Base-by-base conservation (phyloP, 768 basidiomycete species). In the Hemileccinum rubropunctum region DNA sequence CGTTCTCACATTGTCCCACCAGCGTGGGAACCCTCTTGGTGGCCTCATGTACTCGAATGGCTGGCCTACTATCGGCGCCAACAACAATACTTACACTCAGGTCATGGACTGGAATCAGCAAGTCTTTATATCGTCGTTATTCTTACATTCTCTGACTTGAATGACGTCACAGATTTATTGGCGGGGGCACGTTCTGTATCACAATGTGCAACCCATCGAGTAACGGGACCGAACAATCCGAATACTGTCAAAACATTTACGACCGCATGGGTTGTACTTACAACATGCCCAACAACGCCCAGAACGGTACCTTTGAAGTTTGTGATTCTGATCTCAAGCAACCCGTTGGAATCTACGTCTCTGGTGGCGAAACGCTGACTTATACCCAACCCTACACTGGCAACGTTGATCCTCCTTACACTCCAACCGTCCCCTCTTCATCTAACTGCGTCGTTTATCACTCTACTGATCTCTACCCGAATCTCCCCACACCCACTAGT, bases 21-120 rank as follows among this genome's bases (percentile, higher is more conserved):
- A 85, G 79, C 80, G 85, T 54, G 91, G 90, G n/a, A 93, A 91
- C 71, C 87, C 87, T 3, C 72, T 88, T 23, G 89, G 89, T 54
- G 86, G 81, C 42, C 64, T 90, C 23, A 50, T 88, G 37, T 91
- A 77, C 72, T 81, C 86, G 0, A 83, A 71, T 51, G 76, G 70
- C 11, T 84, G 75, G 59, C 77, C 80, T 17, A 56, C 50, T 48
- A 58, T 68, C 53, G 62, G 54, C 40, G 64, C 72, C 12, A 46
- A 76, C 57, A 77, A 75, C 56, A 61, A 57, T 52, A 66, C 71
- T 0, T 74, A 68, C 59, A 58, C 65, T 11, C 89, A 91, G 60
- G 73, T 84, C 21, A 69, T 70, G 3, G 79, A 88, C 58, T 90
- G 88, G 88, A 75, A 76, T 65, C 74, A 75, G 84, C 80, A 57